Evolutionary conservation across 306 rosid species (phyloP), one percentile per base, ranked within the genome.

Genomic region (Hippophae gyantsensis): DNA sequence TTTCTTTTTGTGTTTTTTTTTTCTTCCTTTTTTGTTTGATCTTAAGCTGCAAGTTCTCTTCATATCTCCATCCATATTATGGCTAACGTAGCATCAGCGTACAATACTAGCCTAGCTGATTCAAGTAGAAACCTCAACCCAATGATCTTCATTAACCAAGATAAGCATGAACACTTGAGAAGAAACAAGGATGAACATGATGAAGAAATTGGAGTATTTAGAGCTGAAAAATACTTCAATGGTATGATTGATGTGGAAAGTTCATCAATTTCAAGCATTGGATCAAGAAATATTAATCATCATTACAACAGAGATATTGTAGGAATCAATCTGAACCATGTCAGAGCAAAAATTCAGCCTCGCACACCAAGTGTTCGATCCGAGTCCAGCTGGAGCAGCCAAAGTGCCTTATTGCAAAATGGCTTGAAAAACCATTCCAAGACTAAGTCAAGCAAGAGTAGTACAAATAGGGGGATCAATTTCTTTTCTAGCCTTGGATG

Each of bases 181-280:
- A 48, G 62, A 25, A 78, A 61, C 55, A 82, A 61, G 62, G 56
- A 81, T 67, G 95, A 80, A 61, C 83, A 85, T 7, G 82, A 80
- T 47, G 94, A 69, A 60, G 97, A 93, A 67, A 93, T 93, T 47
- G 99, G 84, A 57, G 90, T 93, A 0, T 93, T 93, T 63, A 76
- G 76, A 13, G 99, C 99, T 40, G 89, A 84, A 55, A 93, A 93
- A 63, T 93, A 93, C 84, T 93, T 93, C 93, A 86, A 84, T 65
- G 99, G 90, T 63, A 81, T 45, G 38, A 69, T 74, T 42, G 76
- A 79, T 18, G 56, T 60, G 13, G 70, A 69, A 10, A 61, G 65
- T 43, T 73, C 80, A 50, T 73, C 53, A 51, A 67, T 72, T 60
- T 13, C 69, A 18, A 61, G 69, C 73, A 62, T 62, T 41, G 58